These are phyloP conservation scores for Volutella citrinella DNA, from an alignment of 2,329 filamentous ascomycete genomes.

Conservation along the genomic window DNA sequence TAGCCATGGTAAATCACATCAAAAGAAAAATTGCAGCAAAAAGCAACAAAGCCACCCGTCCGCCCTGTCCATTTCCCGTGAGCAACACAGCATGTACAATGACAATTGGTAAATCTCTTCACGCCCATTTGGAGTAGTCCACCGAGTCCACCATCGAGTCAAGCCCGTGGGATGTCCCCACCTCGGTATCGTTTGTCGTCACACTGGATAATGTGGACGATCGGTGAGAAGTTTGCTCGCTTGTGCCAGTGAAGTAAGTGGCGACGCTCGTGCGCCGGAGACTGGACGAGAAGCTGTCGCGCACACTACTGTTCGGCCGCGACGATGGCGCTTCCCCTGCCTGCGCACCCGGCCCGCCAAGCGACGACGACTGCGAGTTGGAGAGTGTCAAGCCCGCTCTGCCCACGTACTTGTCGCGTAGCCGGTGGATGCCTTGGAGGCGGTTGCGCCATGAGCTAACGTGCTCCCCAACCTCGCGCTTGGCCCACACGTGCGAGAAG, in stretches of 20 bases:
- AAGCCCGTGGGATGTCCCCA: slow-evolving; percentile 28
- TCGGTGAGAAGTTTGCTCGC: slow-evolving; percentile 55
- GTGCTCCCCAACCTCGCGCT: slow-evolving; percentile 73
- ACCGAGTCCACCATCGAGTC: slow-evolving; percentile 35
- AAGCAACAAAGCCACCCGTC: too few species aligned
- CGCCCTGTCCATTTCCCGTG: too few species aligned
- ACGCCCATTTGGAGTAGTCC: slow-evolving; percentile 39
- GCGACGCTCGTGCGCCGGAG: slow-evolving; percentile 62
- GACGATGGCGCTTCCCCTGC: slow-evolving; percentile 25
- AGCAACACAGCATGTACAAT: too few species aligned
- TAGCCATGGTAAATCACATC: slow-evolving; percentile 3
- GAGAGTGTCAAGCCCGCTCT: slow-evolving; percentile 21
- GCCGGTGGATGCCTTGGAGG: slow-evolving; percentile 76
- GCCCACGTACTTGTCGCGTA: slow-evolving; percentile 66
- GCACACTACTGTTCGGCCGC: slow-evolving; percentile 47
- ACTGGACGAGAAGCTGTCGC: slow-evolving; percentile 61
- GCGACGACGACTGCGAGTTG: slow-evolving; percentile 27
- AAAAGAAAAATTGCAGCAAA: background rate
- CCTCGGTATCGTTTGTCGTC: slow-evolving; percentile 54
- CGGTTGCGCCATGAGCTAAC: slow-evolving; percentile 87
- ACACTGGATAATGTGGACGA: slow-evolving; percentile 55
- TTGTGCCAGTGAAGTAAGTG: slow-evolving; percentile 59
- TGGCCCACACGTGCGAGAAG: slow-evolving; percentile 87
- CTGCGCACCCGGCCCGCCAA: slow-evolving; percentile 24
- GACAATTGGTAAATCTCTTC: too few species aligned